Evolutionary conservation across 768 basidiomycete genomes (phyloP), one percentile per base, ranked within the genome.

Genomic region (Amanita brunnescens): DNA sequence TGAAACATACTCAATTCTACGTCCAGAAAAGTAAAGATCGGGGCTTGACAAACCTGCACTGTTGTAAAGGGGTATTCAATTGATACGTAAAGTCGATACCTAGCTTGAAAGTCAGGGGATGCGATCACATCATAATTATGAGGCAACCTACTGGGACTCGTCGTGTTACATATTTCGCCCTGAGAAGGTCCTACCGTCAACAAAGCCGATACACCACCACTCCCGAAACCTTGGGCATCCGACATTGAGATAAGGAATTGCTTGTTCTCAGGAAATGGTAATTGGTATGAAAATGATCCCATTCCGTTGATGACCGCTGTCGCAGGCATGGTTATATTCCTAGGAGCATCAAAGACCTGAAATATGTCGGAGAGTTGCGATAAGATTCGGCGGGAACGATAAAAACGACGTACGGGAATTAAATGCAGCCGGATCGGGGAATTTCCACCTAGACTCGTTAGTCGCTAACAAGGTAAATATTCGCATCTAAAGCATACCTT

Each of bases 181-280:
- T 70, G 60, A 2, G 80, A 71, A 8, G 64, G 1, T 35, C 72
- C 78, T 13, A 81, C 78, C 1, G 68, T 71, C 35, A 82, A 56
- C 5, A 85, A 43, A 39, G 64, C 51, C 8, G 78, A 74, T 21
- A 71, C 70, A 20, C 85, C 87, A 3, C 87, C 87, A 8, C 80
- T 70, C 38, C 69, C 85, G 60, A 83, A 87, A 1, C 85, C 85
- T 23, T 75, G 76, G 14, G 79, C 70, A 60, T 90, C 87, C 23
- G 83, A 88, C 82, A 90, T 84, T 32, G 78, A 73, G 16, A 83
- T 52, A 10, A 87, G 45, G 43, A 87, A 68, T 48, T 67, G 62
- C 14, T 70, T 60, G 24, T 58, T 65, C 7, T 67, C 58, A 10
- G 61, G 26, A 41, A 81, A 64, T 2, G 72, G 69, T 10, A 87